Percentiles rank a stretch among this genome's conserved stretches.
Conservation (phyloP, 2,329 filamentous ascomycete species). For the Periconia sp. region DNA sequence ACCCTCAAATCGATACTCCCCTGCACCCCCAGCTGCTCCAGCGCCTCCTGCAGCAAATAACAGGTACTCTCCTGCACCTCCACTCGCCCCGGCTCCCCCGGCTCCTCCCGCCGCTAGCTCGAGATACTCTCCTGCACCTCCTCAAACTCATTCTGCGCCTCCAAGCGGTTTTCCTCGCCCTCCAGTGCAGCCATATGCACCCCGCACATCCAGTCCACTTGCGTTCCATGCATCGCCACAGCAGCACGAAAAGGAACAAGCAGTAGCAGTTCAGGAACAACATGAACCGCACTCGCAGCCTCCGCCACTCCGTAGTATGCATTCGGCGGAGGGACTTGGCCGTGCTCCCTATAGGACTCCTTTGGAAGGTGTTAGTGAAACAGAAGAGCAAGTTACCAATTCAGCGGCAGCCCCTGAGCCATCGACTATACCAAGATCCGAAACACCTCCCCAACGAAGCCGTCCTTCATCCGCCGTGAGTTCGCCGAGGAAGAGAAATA, state of each 20-base stretch:
- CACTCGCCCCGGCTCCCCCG: slow-evolving; percentile 29
- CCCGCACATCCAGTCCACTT: slow-evolving; percentile 66
- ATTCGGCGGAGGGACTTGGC: slow-evolving; percentile 28
- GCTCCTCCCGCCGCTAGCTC: slow-evolving; percentile 6
- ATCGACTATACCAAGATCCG: slow-evolving; percentile 21
- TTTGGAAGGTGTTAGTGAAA: slow-evolving; percentile 37
- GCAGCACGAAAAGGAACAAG: slow-evolving; percentile 14
- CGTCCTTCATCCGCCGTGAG: slow-evolving; percentile 35
- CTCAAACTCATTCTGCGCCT: slow-evolving; percentile 40
- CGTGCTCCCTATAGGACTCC: slow-evolving; percentile 30
- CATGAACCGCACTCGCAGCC: slow-evolving; percentile 5
- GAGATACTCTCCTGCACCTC: slow-evolving; percentile 48
- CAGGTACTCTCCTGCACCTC: slow-evolving; percentile 47
- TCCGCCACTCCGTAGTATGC: slow-evolving; percentile 27
- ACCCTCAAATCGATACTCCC: slow-evolving; percentile 34
- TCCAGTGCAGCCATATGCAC: slow-evolving; percentile 58
- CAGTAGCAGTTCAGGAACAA: slow-evolving; percentile 13
- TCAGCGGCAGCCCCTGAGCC: slow-evolving; percentile 20
- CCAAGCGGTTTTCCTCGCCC: slow-evolving; percentile 33
- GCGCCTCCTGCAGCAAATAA: slow-evolving; percentile 30
- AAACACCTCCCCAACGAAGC: slow-evolving; percentile 37
- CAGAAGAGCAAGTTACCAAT: slow-evolving; percentile 27
- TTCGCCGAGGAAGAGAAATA: slow-evolving; percentile 44
- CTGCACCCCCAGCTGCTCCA: slow-evolving; percentile 28
- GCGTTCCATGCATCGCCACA: slow-evolving; percentile 52